Evolutionary conservation across 495 filamentous ascomycete genomes (phyloP).

Genomic region (Penicillium flavigenum): DNA sequence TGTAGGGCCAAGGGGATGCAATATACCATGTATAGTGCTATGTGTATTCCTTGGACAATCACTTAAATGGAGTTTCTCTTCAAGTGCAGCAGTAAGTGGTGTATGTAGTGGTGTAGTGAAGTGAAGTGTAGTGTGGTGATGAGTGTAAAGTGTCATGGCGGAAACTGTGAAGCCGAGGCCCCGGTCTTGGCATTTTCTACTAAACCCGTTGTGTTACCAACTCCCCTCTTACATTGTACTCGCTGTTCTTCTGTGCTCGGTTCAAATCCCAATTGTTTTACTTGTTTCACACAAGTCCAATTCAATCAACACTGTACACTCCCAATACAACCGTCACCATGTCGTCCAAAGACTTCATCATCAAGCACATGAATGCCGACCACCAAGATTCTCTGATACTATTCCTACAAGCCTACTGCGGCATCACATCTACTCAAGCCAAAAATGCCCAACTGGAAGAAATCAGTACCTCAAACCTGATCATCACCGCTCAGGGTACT

Average conservation of each 20-base stretch:
- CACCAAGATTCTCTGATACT: conserved; percentile 64
- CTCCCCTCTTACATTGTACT: neutral
- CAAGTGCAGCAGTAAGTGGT: neutral
- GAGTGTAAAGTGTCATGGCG: neutral
- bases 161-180: conserved; percentile 19
- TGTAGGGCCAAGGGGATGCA: conserved; percentile 3
- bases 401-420: conserved; percentile 63
- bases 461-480: conserved; percentile 57
- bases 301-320: neutral
- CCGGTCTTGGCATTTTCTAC: conserved; percentile 22
- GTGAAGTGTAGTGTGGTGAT: neutral
- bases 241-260: neutral
- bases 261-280: neutral
- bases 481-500: conserved; percentile 47
- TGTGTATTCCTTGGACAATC: conserved; percentile 7
- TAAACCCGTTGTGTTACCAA: neutral
- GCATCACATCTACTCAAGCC: conserved; percentile 46
- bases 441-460: conserved; percentile 57
- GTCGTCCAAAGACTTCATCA: conserved; percentile 59
- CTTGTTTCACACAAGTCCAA: neutral
- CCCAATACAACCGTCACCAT: conserved; percentile 14
- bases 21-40: conserved; percentile 3
- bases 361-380: conserved; percentile 79
- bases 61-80: neutral
- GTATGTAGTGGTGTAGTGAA: no score